phyloP scores from a whole-genome alignment of 116 monocot genomes.

The Zostera marina region DNA sequence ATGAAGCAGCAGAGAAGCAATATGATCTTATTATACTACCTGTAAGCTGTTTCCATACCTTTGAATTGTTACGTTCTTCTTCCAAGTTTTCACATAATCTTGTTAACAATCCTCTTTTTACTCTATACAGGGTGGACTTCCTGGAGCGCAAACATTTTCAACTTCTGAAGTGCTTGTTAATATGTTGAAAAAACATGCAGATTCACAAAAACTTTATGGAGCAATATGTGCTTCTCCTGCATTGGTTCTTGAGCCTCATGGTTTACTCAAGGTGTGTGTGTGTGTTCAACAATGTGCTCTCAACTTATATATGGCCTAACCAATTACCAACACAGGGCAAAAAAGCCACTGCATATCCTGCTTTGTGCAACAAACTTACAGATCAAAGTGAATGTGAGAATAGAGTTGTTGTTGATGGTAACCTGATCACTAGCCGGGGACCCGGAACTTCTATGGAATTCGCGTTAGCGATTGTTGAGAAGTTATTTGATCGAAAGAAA shows the following conservation, averaged over 20 bases:
- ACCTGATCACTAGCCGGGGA: conserved; percentile 65
- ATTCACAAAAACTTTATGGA: conserved; percentile 40
- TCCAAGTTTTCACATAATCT: neutral
- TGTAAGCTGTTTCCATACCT: conserved; percentile 13
- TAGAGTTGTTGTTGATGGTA: conserved; percentile 61
- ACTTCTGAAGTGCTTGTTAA: conserved; percentile 35
- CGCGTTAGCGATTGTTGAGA: conserved; percentile 36
- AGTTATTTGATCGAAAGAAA: conserved; percentile 49
- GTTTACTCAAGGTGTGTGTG: conserved; percentile 37
- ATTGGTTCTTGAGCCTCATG: conserved; percentile 66
- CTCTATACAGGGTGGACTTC: conserved; percentile 47
- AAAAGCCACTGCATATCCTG: conserved; percentile 65
- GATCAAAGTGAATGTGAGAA: conserved; percentile 46
- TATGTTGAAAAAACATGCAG: conserved; percentile 45
- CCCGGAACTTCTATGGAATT: conserved; percentile 55
- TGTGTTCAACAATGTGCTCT: neutral
- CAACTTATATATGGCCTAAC: too few relatives aligned
- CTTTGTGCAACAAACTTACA: conserved; percentile 39
- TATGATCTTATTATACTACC: conserved; percentile 69
- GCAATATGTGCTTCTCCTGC: conserved; percentile 86
- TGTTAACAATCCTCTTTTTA: neutral
- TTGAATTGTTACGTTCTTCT: neutral
- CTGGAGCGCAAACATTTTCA: conserved; percentile 53
- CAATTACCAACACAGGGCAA: conserved; percentile 33
- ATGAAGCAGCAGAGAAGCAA: conserved; percentile 40